Evolutionary conservation across 2,329 filamentous ascomycete species (phyloP).

Genomic region (Pseudogymnoascus sp.): DNA sequence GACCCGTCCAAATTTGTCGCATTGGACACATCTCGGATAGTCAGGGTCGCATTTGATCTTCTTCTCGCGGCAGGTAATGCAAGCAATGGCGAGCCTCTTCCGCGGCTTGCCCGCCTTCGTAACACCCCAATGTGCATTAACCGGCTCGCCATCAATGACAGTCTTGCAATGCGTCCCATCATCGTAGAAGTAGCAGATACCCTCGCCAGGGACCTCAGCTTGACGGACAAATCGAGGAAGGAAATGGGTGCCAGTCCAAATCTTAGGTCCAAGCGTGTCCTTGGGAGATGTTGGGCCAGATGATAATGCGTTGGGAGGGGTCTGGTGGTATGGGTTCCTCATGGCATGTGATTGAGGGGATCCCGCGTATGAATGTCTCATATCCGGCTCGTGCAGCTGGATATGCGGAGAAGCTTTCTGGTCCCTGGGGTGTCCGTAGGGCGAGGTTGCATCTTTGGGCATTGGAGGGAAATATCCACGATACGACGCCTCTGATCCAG

Average conservation of each 20-base stretch:
- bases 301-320: conserved; percentile 22
- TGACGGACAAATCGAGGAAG: conserved; percentile 59
- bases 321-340: conserved; percentile 12
- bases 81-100: conserved; percentile 87
- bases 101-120: conserved; percentile 91
- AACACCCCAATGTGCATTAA: conserved; percentile 89
- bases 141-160: conserved; percentile 75
- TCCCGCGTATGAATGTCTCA: conserved; percentile 23
- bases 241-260: conserved; percentile 63
- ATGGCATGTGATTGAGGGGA: conserved; percentile 17
- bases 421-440: conserved; percentile 22
- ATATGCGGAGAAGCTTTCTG: conserved; percentile 15
- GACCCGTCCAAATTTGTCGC: conserved; percentile 79
- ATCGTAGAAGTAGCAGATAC: conserved; percentile 78
- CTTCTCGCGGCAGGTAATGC: conserved; percentile 88
- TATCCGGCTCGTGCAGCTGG: conserved; percentile 23
- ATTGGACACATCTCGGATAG: conserved; percentile 80
- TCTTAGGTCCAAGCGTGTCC: conserved; percentile 59
- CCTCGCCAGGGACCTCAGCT: conserved; percentile 68
- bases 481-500: conserved; percentile 21
- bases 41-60: conserved; percentile 96
- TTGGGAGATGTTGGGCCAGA: conserved; percentile 38
- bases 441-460: conserved; percentile 27
- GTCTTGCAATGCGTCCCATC: conserved; percentile 78
- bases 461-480: conserved; percentile 23